These are phyloP conservation scores for Trametes sanguinea DNA, from an alignment of 768 basidiomycete species.

Conservation along the genomic window DNA sequence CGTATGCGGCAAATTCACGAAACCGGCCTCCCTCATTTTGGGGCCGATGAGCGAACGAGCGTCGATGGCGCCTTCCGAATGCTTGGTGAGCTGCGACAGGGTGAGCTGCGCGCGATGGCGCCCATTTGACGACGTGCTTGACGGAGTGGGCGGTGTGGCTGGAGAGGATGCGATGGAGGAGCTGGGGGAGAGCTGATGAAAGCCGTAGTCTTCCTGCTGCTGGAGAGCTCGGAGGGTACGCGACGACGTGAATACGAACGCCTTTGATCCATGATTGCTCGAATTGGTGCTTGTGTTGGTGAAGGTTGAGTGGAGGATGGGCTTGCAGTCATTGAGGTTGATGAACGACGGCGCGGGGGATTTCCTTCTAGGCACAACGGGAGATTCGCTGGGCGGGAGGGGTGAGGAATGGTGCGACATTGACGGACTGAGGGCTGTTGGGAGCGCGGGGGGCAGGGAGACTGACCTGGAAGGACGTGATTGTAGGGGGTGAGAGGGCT, in stretches of 20 bases:
- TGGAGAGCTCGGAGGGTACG: conserved; percentile 29
- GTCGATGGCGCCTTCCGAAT: conserved; percentile 31
- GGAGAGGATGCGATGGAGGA: conserved; percentile 8
- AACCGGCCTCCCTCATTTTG: conserved; percentile 34
- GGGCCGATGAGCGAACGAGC: conserved; percentile 30
- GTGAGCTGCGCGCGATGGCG: conserved; percentile 20
- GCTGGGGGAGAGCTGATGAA: neutral
- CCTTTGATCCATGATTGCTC: conserved; percentile 15
- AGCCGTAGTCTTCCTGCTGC: conserved; percentile 6
- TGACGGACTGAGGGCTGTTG: neutral
- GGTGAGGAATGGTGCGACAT: neutral
- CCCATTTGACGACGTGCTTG: neutral
- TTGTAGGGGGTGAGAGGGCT: neutral
- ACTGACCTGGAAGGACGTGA: conserved; percentile 3
- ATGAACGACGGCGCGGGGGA: conserved; percentile 28
- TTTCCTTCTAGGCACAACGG: conserved; percentile 11
- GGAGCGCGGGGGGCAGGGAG: neutral
- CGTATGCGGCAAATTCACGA: conserved; percentile 28
- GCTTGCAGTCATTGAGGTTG: conserved; percentile 30
- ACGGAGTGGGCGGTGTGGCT: conserved; percentile 13
- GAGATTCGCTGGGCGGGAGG: conserved; percentile 2
- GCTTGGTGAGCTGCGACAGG: conserved; percentile 27
- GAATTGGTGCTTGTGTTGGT: conserved; percentile 22
- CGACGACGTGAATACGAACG: conserved; percentile 36
- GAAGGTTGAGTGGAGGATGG: conserved; percentile 23